Conservation (phyloP, 2,329 filamentous ascomycete genomes). For the Fusarium begoniae region DNA sequence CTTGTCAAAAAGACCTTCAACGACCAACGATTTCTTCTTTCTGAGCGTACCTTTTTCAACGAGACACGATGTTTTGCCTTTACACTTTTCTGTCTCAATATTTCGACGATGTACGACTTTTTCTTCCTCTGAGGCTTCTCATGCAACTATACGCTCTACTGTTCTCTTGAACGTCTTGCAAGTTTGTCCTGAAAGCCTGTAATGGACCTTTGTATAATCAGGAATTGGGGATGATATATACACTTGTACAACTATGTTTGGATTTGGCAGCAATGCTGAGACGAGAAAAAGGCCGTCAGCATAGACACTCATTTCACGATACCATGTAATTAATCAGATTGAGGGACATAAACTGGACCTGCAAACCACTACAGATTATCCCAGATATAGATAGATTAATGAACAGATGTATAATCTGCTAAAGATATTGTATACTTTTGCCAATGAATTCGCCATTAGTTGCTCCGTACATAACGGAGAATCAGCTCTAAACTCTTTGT, state of each 20-base stretch:
- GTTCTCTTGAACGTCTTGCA: neutral
- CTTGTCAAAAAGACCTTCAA: constrained; percentile 27
- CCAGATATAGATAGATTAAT: constrained; percentile 39
- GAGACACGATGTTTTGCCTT: constrained; percentile 37
- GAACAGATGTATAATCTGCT: constrained; percentile 31
- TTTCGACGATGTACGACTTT: constrained; percentile 29
- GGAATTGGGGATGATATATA: constrained; percentile 16
- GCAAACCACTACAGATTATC: constrained; percentile 10
- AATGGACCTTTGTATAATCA: constrained; percentile 27
- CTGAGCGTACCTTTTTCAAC: constrained; percentile 26
- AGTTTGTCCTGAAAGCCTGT: constrained; percentile 1
- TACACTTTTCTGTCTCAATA: constrained; percentile 19
- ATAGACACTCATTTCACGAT: constrained; percentile 41
- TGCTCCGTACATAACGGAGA: neutral
- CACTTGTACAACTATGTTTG: constrained; percentile 39
- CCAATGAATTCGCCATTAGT: neutral
- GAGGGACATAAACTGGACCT: constrained; percentile 9
- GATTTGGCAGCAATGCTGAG: constrained; percentile 29
- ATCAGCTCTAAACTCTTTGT: neutral
- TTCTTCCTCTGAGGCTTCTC: neutral
- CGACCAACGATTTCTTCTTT: constrained; percentile 38
- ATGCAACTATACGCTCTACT: neutral
- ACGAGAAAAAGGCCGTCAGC: constrained; percentile 24
- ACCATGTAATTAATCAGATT: constrained; percentile 36
- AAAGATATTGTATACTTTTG: neutral